phyloP scores from a whole-genome alignment of 345 rosid species.

The Linum lewisii region DNA sequence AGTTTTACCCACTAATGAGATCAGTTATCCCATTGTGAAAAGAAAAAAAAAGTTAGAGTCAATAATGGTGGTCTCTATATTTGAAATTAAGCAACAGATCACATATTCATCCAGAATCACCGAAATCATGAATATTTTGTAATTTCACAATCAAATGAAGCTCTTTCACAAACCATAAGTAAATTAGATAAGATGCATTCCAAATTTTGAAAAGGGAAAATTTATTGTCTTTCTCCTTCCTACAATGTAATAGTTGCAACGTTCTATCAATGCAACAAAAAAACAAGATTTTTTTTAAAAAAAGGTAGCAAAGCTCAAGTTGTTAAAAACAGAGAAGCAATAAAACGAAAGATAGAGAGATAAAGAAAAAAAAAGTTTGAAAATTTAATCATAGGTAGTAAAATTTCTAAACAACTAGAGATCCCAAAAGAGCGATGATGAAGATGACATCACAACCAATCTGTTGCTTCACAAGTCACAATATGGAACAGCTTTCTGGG shows the following conservation, averaged over 20 bases:
- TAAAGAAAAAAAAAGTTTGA: background rate
- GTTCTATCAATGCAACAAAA: background rate
- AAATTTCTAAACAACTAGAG: background rate
- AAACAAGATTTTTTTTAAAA: too few relatives aligned
- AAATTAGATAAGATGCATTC: background rate
- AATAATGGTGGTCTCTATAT: too few relatives aligned
- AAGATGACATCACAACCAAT: too few relatives aligned
- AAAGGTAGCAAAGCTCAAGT: background rate
- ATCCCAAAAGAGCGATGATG: background rate
- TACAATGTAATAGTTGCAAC: background rate
- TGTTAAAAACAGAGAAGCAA: background rate
- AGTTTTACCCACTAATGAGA: too few relatives aligned
- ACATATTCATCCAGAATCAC: too few relatives aligned
- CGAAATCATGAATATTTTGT: too few relatives aligned
- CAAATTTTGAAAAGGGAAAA: background rate
- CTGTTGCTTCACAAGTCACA: background rate
- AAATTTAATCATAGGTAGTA: background rate
- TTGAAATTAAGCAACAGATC: too few relatives aligned
- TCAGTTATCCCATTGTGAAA: too few relatives aligned
- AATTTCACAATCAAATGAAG: too few relatives aligned
- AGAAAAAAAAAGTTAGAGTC: too few relatives aligned
- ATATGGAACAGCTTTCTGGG: constrained; percentile 2
- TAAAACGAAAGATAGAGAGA: too few relatives aligned
- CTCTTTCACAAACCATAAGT: too few relatives aligned
- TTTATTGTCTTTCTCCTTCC: background rate